These are phyloP conservation scores for Candida hungchunana DNA, from an alignment of 805 yeast species.

Conservation along the genomic window DNA sequence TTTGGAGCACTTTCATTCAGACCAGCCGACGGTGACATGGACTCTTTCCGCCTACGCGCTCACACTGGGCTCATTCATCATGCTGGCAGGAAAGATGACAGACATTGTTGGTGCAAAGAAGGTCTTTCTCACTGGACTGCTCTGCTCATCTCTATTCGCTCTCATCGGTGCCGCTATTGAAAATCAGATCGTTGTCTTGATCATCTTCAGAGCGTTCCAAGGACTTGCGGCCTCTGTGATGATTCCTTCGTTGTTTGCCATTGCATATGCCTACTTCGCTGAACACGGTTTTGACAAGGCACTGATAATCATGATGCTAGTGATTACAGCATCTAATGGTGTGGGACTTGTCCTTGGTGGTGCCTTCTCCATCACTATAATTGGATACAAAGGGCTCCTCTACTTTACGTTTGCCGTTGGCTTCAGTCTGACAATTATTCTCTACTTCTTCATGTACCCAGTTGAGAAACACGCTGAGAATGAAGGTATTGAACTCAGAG, in stretches of 20 bases:
- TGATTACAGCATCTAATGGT: constrained; percentile 32
- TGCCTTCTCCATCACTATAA: constrained; percentile 33
- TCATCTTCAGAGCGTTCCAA: constrained; percentile 41
- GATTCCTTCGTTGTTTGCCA: constrained; percentile 36
- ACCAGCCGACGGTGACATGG: constrained; percentile 35
- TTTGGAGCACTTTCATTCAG: constrained; percentile 4
- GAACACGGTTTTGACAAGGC: constrained; percentile 27
- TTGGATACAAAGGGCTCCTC: constrained; percentile 38
- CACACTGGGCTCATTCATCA: constrained; percentile 41
- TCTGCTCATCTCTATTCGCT: constrained; percentile 24
- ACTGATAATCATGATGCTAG: constrained; percentile 25
- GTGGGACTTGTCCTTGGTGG: constrained; percentile 42
- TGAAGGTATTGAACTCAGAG: constrained; percentile 16
- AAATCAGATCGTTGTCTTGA: constrained; percentile 32
- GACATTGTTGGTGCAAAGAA: constrained; percentile 38
- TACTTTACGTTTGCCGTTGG: constrained; percentile 35
- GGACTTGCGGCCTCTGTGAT: constrained; percentile 41
- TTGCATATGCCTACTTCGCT: constrained; percentile 28
- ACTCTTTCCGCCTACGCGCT: constrained; percentile 40
- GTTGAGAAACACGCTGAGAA: constrained; percentile 25
- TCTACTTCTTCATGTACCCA: constrained; percentile 29
- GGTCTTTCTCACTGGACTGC: constrained; percentile 27
- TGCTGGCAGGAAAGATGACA: constrained; percentile 38
- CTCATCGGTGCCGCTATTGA: constrained; percentile 35
- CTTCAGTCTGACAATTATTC: constrained; percentile 17